phyloP scores from a whole-genome alignment of 805 yeast genomes.

The Maudiozyma bulderi region DNA sequence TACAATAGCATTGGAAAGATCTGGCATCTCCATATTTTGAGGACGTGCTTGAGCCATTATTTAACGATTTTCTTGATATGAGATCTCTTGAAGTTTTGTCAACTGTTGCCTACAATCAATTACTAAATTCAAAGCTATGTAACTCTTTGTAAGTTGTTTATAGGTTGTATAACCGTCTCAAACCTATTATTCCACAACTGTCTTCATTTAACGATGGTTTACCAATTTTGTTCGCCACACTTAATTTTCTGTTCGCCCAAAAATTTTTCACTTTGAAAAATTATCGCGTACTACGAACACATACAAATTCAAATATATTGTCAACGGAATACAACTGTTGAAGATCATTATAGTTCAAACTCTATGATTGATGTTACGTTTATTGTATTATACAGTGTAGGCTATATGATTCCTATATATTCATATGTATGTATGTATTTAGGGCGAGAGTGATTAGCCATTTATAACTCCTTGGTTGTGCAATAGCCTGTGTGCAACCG shows the following conservation, averaged over 20 bases:
- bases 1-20: slow-evolving; percentile 94
- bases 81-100: background rate
- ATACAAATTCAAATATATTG: too few relatives aligned
- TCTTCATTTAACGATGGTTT: too few relatives aligned
- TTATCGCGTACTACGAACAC: background rate
- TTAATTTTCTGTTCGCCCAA: background rate
- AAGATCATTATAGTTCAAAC: too few relatives aligned
- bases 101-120: background rate
- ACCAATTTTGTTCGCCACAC: background rate
- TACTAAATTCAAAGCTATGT: background rate
- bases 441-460: too few relatives aligned
- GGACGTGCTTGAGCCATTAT: slow-evolving; percentile 3
- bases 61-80: background rate
- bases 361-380: too few relatives aligned
- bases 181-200: too few relatives aligned
- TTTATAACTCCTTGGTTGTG: too few relatives aligned
- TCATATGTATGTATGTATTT: too few relatives aligned
- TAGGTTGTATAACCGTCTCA: background rate
- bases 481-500: too few relatives aligned
- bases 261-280: background rate
- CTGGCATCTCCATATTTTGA: slow-evolving; percentile 54
- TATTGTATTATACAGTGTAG: too few relatives aligned
- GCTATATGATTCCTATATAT: too few relatives aligned
- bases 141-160: background rate
- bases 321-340: too few relatives aligned